Conservation (phyloP, 2,329 filamentous ascomycete genomes). For the Boeremia exigua region DNA sequence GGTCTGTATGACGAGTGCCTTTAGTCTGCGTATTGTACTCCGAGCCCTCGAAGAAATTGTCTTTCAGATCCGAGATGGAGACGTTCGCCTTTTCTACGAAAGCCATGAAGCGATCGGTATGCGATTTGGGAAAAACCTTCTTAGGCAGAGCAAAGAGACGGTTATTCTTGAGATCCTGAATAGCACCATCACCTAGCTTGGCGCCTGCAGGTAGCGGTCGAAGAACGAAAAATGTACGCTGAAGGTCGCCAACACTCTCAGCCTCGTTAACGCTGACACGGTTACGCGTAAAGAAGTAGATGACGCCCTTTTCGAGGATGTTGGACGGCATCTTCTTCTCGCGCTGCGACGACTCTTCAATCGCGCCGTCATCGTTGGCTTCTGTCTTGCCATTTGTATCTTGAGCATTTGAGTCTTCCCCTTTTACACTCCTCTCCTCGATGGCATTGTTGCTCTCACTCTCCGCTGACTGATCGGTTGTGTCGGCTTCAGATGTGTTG, state of each 20-base stretch:
- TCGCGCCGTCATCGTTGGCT: slow-evolving; percentile 41
- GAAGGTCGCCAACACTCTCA: slow-evolving; percentile 72
- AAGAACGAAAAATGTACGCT: slow-evolving; percentile 80
- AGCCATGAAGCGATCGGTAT: slow-evolving; percentile 74
- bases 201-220: slow-evolving; percentile 73
- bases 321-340: slow-evolving; percentile 61
- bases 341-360: slow-evolving; percentile 59
- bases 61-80: slow-evolving; percentile 72
- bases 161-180: slow-evolving; percentile 66
- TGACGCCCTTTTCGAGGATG: slow-evolving; percentile 84
- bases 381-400: slow-evolving; percentile 31
- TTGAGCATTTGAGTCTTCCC: slow-evolving; percentile 31
- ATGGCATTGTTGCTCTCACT: slow-evolving; percentile 6
- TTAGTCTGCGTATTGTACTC: slow-evolving; percentile 79
- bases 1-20: slow-evolving; percentile 71
- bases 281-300: slow-evolving; percentile 88
- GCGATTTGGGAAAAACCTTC: slow-evolving; percentile 76
- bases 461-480: slow-evolving; percentile 24
- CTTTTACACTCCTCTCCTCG: background rate
- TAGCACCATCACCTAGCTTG: slow-evolving; percentile 66
- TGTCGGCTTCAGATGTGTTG: background rate
- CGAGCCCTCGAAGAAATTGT: slow-evolving; percentile 69
- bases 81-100: slow-evolving; percentile 79
- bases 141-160: slow-evolving; percentile 82
- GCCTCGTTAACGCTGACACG: slow-evolving; percentile 77